Percentiles rank a stretch among this genome's conserved stretches.
Evolutionary conservation across 78 protist species (phyloP).

Genomic region (Dictyostelium intermedium): DNA sequence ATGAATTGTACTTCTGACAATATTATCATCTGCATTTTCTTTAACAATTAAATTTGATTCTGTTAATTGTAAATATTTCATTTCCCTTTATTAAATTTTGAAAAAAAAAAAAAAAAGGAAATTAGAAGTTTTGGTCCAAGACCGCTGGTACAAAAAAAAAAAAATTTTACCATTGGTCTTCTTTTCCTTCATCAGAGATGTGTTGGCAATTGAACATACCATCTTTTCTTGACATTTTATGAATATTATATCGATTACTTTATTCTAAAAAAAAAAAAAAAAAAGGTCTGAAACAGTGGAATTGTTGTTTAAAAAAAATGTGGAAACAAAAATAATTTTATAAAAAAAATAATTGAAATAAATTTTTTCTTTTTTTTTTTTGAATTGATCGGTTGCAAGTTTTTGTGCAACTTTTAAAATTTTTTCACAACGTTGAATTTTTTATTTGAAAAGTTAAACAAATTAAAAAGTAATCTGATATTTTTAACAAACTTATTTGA

Average conservation of each 20-base stretch:
- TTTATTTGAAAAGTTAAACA: not conserved
- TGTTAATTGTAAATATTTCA: slow-evolving; percentile 1
- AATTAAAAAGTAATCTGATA: not conserved
- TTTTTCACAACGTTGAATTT: too few species aligned
- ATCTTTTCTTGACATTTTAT: not conserved
- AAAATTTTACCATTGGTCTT: not conserved
- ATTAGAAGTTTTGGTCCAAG: too few species aligned
- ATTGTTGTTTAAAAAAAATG: too few species aligned
- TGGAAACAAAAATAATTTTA: too few species aligned
- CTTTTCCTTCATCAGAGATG: not conserved
- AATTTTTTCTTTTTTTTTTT: too few species aligned
- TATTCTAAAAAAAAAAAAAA: not conserved
- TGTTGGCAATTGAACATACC: slow-evolving; percentile 22
- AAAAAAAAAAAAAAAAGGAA: too few species aligned
- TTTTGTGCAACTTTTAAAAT: not conserved
- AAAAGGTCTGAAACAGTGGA: not conserved
- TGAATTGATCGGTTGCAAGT: not conserved
- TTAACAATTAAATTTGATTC: not conserved
- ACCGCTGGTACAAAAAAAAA: too few species aligned
- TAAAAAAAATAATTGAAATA: not conserved
- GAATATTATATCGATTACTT: too few species aligned
- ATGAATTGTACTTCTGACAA: slow-evolving; percentile 24
- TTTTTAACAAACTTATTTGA: too few species aligned
- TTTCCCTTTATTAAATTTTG: not conserved
- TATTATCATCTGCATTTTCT: slow-evolving; percentile 51